Percentiles rank a stretch among this genome's conserved stretches.
phyloP scores from a whole-genome alignment of 495 filamentous ascomycete genomes.

The Apiosordaria backusii region DNA sequence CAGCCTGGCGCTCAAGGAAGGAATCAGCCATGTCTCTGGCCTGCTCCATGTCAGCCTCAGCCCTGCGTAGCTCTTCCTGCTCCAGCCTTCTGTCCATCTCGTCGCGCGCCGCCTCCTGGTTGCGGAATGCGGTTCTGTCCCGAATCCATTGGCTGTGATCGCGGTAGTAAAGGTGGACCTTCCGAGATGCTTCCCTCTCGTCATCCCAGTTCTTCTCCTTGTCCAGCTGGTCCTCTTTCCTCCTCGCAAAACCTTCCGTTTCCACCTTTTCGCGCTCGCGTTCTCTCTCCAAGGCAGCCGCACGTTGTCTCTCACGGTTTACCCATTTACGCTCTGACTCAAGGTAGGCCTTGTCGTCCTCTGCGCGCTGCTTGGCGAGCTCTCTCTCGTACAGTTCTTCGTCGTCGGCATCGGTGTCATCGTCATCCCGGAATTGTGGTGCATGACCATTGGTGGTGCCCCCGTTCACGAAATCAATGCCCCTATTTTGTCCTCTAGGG shows the following conservation, averaged over 20 bases:
- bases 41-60: constrained; percentile 69
- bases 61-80: constrained; percentile 64
- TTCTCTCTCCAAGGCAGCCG: constrained; percentile 79
- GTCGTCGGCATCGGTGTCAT: constrained; percentile 85
- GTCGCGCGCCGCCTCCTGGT: constrained; percentile 69
- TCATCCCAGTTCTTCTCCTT: constrained; percentile 83
- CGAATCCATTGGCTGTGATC: constrained; percentile 82
- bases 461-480: constrained; percentile 81
- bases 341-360: constrained; percentile 75
- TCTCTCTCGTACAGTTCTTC: constrained; percentile 76
- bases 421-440: constrained; percentile 62
- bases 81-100: constrained; percentile 78
- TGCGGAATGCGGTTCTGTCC: constrained; percentile 69
- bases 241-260: constrained; percentile 57
- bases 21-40: constrained; percentile 85
- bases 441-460: constrained; percentile 55
- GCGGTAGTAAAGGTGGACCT: constrained; percentile 76
- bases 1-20: constrained; percentile 84
- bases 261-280: constrained; percentile 74
- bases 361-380: constrained; percentile 63
- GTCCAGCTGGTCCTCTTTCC: constrained; percentile 60
- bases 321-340: constrained; percentile 88
- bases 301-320: constrained; percentile 78
- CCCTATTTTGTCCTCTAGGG: constrained; percentile 57
- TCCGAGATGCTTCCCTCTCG: constrained; percentile 69